phyloP scores from a whole-genome alignment of 1,139 yeast genomes.

The Pichia cactophila region DNA sequence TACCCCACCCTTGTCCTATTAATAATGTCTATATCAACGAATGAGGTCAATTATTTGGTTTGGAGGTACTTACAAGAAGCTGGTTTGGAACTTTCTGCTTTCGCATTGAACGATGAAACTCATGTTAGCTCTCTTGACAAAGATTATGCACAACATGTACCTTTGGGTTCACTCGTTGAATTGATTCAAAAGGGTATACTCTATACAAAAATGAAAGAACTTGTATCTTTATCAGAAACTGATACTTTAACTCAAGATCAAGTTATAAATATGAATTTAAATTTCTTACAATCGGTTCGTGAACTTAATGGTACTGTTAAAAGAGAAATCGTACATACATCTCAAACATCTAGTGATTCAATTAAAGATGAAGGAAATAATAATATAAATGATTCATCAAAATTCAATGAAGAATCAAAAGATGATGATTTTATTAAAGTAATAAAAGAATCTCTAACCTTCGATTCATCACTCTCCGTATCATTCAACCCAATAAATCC shows the following conservation, averaged over 20 bases:
- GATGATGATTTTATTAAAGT: slow-evolving; percentile 14
- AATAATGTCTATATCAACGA: slow-evolving; percentile 71
- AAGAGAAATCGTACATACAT: neutral
- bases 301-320: slow-evolving; percentile 14
- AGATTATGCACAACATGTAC: slow-evolving; percentile 40
- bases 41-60: slow-evolving; percentile 79
- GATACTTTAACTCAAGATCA: slow-evolving; percentile 19
- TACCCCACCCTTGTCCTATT: too few relatives aligned
- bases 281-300: slow-evolving; percentile 24
- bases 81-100: slow-evolving; percentile 73
- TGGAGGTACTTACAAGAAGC: slow-evolving; percentile 93
- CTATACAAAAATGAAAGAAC: slow-evolving; percentile 49
- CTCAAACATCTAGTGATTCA: neutral
- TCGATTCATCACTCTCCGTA: slow-evolving; percentile 30
- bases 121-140: slow-evolving; percentile 53
- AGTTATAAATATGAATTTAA: slow-evolving; percentile 23
- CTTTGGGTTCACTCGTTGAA: slow-evolving; percentile 71
- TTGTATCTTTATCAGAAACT: slow-evolving; percentile 25
- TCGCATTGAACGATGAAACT: slow-evolving; percentile 73
- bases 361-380: neutral
- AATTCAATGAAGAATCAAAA: neutral
- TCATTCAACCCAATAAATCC: slow-evolving; percentile 35
- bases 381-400: neutral
- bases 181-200: slow-evolving; percentile 82
- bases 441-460: slow-evolving; percentile 26